A percentile compares a stretch with the other conserved stretches of the same genome.
Evolutionary conservation across 257 asterid genomes (phyloP).

Genomic region (Coffea canephora): DNA sequence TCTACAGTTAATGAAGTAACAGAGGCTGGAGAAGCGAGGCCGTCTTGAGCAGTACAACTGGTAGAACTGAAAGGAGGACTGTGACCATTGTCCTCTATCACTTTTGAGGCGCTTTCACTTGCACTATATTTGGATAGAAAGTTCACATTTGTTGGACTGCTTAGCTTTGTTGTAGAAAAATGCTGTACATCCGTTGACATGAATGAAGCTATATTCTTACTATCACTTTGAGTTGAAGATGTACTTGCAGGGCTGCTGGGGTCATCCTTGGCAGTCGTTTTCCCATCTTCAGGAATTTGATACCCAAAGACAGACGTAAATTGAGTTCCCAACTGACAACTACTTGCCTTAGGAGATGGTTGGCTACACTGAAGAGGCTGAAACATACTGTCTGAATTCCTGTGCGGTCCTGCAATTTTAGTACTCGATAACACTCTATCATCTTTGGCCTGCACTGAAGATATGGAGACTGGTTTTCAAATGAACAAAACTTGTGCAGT

Average conservation of each 20-base stretch:
- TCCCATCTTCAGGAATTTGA: constrained; percentile 41
- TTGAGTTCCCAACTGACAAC: constrained; percentile 27
- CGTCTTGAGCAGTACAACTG: constrained; percentile 29
- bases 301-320: constrained; percentile 47
- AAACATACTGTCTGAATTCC: constrained; percentile 67
- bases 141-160: constrained; percentile 25
- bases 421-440: constrained; percentile 48
- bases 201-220: constrained; percentile 30
- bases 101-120: constrained; percentile 27
- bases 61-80: constrained; percentile 27
- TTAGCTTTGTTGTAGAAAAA: constrained; percentile 31
- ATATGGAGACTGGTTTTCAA: constrained; percentile 41
- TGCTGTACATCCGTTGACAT: constrained; percentile 33
- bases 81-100: constrained; percentile 14
- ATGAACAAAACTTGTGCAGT: constrained; percentile 11
- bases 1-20: constrained; percentile 63
- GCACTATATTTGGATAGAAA: constrained; percentile 26
- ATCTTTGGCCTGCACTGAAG: constrained; percentile 82
- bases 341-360: constrained; percentile 32
- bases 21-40: constrained; percentile 50
- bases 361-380: constrained; percentile 46
- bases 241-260: constrained; percentile 24
- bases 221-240: constrained; percentile 34
- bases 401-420: constrained; percentile 45
- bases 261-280: constrained; percentile 27